Evolutionary conservation across 1,284 basidiomycete species (phyloP), one percentile per base, ranked within the genome.

Genomic region (Inonotus hispidus): DNA sequence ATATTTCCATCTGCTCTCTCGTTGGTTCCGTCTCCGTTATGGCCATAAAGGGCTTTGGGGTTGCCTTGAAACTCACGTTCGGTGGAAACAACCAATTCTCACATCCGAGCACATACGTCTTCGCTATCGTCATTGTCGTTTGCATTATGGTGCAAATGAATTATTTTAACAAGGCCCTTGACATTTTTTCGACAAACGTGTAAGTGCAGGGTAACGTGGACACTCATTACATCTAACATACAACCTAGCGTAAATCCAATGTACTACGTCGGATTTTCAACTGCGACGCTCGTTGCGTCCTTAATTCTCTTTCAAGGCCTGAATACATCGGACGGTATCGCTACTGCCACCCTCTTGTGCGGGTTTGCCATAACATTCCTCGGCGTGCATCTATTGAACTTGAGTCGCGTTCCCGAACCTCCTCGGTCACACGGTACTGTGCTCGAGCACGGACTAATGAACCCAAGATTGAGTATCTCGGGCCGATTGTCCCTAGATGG

Each of bases 211-310:
- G 38, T 16, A 2, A 35, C 52, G 49, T 43, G 27, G 52, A 45
- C 56, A 45, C 32, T 19, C 35, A 53, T 21, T 37, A 55, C 39
- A 43, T 19, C 58, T 56, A 11, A 61, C 53, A n/a, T 23, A 23
- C 3, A 23, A 19, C 16, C 21, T 71, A 93, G 92, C 47, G 95
- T 99, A 62, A 99, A 99, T 72, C 96, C 97, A 0, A 92, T 97
- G 80, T 99, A 99, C 77, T 98, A 96, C 71, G 96, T 98, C 73
- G 90, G 93, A 73, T 99, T 99, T 78, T 95, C 95, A n/a, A 93
- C 93, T 1, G 90, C 90, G 11, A 98, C 96, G 29, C 92, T 98
- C 69, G 80, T 96, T 57, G 95, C 96, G 0, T 98, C 95, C 56
- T 85, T 98, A 65, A 94, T 98, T 67, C 84, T 98, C 64, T 98